Evolutionary conservation across 805 yeast species (phyloP).

Genomic region (Starmerella floris): DNA sequence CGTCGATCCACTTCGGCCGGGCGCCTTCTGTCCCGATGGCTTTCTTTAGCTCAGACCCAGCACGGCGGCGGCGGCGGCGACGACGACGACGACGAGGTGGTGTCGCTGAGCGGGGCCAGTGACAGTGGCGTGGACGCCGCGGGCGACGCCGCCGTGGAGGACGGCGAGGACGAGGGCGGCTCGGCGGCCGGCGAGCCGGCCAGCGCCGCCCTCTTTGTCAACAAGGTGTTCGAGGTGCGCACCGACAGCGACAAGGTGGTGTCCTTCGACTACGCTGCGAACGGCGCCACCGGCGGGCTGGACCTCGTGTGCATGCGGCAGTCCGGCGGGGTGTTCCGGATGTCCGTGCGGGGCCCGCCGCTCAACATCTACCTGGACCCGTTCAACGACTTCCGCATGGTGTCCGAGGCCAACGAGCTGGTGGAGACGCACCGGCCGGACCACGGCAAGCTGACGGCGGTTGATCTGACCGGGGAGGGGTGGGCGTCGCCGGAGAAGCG

Average conservation of each 20-base stretch:
- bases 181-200: not conserved
- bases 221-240: conserved; percentile 58
- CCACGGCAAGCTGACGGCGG: not conserved
- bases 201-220: conserved; percentile 47
- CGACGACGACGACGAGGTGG: not conserved
- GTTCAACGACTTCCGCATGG: conserved; percentile 27
- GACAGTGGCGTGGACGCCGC: not conserved
- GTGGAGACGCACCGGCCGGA: conserved; percentile 3
- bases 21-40: too few species aligned
- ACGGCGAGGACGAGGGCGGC: not conserved
- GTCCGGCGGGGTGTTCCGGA: conserved; percentile 73
- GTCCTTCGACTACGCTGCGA: conserved; percentile 72
- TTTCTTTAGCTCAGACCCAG: too few species aligned
- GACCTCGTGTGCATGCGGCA: conserved; percentile 78
- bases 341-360: conserved; percentile 58
- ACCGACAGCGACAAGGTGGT: conserved; percentile 72
- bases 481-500: not conserved
- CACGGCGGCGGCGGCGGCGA: too few species aligned
- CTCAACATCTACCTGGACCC: conserved; percentile 54
- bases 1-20: too few species aligned
- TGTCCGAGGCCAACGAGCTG: conserved; percentile 1
- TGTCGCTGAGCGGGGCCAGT: conserved; percentile 1
- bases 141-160: not conserved
- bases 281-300: conserved; percentile 36
- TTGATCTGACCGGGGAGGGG: not conserved